phyloP scores from a whole-genome alignment of 306 rosid genomes.

The Fagus sylvatica region DNA sequence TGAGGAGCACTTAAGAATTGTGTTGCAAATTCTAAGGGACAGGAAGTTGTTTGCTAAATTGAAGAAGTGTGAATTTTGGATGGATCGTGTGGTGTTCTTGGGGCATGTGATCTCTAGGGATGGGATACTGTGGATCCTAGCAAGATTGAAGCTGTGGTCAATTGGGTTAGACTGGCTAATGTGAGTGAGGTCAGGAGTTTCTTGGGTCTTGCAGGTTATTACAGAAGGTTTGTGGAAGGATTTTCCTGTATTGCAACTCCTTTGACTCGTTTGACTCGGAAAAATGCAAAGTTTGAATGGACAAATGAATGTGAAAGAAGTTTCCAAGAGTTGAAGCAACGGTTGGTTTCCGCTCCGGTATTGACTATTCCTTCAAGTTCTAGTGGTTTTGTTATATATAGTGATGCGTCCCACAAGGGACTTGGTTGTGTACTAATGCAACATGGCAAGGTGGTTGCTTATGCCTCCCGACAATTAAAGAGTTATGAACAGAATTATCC shows the following conservation, averaged over 20 bases:
- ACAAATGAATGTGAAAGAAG: background rate
- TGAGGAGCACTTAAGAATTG: background rate
- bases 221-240: background rate
- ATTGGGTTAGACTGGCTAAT: background rate
- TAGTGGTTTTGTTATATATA: background rate
- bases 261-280: background rate
- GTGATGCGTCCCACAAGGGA: background rate
- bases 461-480: background rate
- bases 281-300: background rate
- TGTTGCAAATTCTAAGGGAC: background rate
- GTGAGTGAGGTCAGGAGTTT: background rate
- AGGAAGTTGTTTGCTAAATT: background rate
- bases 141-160: background rate
- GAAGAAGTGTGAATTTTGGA: background rate
- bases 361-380: background rate
- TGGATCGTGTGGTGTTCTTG: background rate
- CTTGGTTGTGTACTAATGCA: slow-evolving; percentile 3
- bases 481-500: background rate
- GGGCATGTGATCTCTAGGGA: background rate
- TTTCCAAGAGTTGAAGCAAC: background rate
- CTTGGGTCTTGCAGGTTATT: background rate
- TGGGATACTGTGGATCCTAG: no score
- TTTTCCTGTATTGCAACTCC: background rate
- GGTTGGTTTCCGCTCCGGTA: background rate
- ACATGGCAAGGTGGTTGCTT: background rate